Evolutionary conservation across 495 filamentous ascomycete genomes (phyloP).

Genomic region (Annulohypoxylon moriforme): DNA sequence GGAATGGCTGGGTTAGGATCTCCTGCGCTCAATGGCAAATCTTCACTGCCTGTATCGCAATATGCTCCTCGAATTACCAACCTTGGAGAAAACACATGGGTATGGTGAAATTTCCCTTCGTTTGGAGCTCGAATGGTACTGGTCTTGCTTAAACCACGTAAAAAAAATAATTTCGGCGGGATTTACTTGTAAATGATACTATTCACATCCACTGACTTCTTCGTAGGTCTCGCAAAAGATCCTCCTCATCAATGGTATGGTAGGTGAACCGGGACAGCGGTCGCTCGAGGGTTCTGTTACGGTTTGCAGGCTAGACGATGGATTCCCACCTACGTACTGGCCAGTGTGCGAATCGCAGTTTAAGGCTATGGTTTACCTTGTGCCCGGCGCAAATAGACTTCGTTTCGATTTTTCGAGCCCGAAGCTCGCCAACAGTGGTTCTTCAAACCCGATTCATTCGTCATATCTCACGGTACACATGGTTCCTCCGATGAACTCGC

Average conservation of each 20-base stretch:
- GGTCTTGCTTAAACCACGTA: neutral
- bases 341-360: constrained; percentile 88
- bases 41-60: constrained; percentile 71
- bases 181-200: neutral
- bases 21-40: constrained; percentile 64
- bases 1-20: constrained; percentile 66
- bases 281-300: constrained; percentile 82
- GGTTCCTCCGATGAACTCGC: constrained; percentile 77
- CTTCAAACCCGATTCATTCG: constrained; percentile 76
- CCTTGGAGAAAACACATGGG: constrained; percentile 83
- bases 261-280: constrained; percentile 76
- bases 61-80: constrained; percentile 83
- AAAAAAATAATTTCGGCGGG: neutral
- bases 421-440: constrained; percentile 76
- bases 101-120: constrained; percentile 54
- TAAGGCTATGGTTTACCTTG: constrained; percentile 88
- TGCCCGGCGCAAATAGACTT: constrained; percentile 85
- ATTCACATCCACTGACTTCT: constrained; percentile 26
- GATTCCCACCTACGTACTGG: constrained; percentile 82
- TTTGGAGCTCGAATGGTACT: neutral
- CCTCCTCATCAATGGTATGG: constrained; percentile 79
- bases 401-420: constrained; percentile 88
- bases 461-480: constrained; percentile 85
- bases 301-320: constrained; percentile 83
- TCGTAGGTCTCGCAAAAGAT: constrained; percentile 88